Evolutionary conservation across 768 basidiomycete species (phyloP).

Genomic region (Tubosaeta sp.): DNA sequence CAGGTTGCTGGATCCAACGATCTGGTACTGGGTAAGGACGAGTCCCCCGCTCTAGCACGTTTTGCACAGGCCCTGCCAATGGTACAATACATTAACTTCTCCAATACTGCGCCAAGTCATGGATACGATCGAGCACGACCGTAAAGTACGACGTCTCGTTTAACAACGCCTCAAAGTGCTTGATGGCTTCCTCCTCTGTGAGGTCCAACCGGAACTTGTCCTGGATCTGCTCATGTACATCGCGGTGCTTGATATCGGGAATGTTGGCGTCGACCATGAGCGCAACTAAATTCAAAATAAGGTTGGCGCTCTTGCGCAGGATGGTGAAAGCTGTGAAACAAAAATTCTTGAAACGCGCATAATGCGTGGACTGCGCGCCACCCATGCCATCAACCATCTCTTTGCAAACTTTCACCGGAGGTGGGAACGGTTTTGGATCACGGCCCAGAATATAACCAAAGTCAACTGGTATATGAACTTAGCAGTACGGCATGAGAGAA

Average conservation of each 20-base stretch:
- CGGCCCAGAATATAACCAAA: conserved; percentile 98
- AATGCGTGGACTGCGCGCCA: conserved; percentile 93
- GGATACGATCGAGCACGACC: conserved; percentile 89
- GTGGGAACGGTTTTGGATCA: conserved; percentile 96
- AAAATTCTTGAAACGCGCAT: conserved; percentile 91
- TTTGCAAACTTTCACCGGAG: conserved; percentile 97
- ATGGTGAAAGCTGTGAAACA: conserved; percentile 98
- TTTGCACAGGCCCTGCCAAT: conserved; percentile 2
- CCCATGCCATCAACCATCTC: conserved; percentile 99
- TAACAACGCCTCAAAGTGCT: conserved; percentile 89
- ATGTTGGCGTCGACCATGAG: conserved; percentile 98
- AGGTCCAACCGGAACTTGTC: conserved; percentile 95
- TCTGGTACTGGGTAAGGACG: background rate
- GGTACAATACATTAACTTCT: conserved; percentile 46
- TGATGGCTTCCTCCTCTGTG: conserved; percentile 95
- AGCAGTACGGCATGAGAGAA: background rate
- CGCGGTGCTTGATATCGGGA: conserved; percentile 91
- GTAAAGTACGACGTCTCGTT: conserved; percentile 96
- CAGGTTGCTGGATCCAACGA: background rate
- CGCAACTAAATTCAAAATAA: conserved; percentile 93
- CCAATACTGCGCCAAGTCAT: conserved; percentile 89
- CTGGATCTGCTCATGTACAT: conserved; percentile 85
- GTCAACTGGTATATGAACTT: conserved; percentile 58
- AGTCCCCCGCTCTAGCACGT: background rate
- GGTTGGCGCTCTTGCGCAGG: conserved; percentile 93